Evolutionary conservation across 768 basidiomycete genomes (phyloP).

Genomic region (Mycena galericulata): DNA sequence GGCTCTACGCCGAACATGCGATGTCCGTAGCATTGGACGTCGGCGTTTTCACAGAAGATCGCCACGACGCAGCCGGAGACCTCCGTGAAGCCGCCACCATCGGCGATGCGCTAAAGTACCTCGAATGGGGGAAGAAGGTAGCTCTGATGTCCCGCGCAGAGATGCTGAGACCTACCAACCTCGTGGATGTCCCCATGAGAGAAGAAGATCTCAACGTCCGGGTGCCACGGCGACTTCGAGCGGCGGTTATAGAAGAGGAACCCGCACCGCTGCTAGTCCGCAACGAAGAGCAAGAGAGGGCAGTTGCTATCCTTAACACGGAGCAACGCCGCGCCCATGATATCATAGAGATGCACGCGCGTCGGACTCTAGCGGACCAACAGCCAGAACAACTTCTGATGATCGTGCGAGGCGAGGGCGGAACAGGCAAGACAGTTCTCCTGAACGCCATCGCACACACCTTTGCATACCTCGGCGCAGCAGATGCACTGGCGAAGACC

Average conservation of each 20-base stretch:
- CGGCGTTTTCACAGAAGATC: not conserved
- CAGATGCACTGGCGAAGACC: too few species aligned
- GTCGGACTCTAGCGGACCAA: conserved; percentile 33
- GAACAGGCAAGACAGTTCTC: too few species aligned
- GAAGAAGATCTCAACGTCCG: too few species aligned
- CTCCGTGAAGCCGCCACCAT: not conserved
- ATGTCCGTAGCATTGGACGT: not conserved
- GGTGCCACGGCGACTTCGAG: too few species aligned
- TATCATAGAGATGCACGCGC: conserved; percentile 46
- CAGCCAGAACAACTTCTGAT: conserved; percentile 40
- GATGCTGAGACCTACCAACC: too few species aligned
- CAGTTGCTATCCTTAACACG: conserved; percentile 18
- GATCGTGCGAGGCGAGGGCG: too few species aligned
- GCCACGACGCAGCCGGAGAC: not conserved
- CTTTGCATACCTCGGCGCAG: too few species aligned
- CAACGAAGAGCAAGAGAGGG: not conserved
- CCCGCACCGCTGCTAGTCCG: not conserved
- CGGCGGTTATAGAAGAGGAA: not conserved
- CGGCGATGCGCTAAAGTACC: not conserved
- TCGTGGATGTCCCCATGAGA: too few species aligned
- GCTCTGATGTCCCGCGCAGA: too few species aligned
- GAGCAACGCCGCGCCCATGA: conserved; percentile 49
- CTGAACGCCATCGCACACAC: too few species aligned
- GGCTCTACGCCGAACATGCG: not conserved
- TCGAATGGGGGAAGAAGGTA: too few species aligned